phyloP scores from a whole-genome alignment of 2,329 filamentous ascomycete species.

The Cadophora sp. region DNA sequence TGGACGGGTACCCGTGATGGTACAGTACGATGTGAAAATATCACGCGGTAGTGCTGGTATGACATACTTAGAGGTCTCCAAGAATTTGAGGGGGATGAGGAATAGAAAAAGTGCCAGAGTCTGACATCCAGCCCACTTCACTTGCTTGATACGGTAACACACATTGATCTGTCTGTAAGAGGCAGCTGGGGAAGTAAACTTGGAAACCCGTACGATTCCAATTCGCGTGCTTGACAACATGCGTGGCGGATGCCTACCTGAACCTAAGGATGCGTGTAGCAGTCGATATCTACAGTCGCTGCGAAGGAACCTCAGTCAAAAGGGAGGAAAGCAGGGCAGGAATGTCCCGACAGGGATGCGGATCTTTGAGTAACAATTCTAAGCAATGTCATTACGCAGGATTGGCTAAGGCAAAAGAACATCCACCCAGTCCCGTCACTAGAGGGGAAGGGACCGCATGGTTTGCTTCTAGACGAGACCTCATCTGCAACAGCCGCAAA shows the following conservation, averaged over 20 bases:
- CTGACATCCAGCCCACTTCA: constrained; percentile 16
- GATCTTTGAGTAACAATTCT: constrained; percentile 24
- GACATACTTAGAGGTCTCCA: constrained; percentile 24
- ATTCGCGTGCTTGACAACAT: constrained; percentile 38
- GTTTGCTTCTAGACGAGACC: constrained; percentile 22
- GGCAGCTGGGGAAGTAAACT: constrained; percentile 13
- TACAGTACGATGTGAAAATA: constrained; percentile 18
- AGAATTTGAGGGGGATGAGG: constrained; percentile 19
- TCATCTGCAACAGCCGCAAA: constrained; percentile 21
- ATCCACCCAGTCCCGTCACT: constrained; percentile 20
- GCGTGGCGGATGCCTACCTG: constrained; percentile 34
- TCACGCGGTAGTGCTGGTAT: constrained; percentile 28
- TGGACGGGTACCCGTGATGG: constrained; percentile 13
- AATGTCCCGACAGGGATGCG: constrained; percentile 11
- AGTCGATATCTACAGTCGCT: constrained; percentile 8
- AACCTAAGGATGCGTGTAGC: constrained; percentile 26
- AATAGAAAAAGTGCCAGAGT: constrained; percentile 14
- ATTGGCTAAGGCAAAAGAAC: constrained; percentile 25
- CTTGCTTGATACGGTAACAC: constrained; percentile 24
- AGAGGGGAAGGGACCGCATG: constrained; percentile 22
- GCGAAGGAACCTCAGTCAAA: constrained; percentile 12
- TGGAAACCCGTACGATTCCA: constrained; percentile 19
- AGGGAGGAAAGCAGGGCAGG: background rate
- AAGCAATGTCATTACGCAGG: constrained; percentile 22
- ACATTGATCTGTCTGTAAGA: background rate